These are phyloP conservation scores for Flueggea neowawraea DNA, from an alignment of 441 rosid species.

Conservation along the genomic window DNA sequence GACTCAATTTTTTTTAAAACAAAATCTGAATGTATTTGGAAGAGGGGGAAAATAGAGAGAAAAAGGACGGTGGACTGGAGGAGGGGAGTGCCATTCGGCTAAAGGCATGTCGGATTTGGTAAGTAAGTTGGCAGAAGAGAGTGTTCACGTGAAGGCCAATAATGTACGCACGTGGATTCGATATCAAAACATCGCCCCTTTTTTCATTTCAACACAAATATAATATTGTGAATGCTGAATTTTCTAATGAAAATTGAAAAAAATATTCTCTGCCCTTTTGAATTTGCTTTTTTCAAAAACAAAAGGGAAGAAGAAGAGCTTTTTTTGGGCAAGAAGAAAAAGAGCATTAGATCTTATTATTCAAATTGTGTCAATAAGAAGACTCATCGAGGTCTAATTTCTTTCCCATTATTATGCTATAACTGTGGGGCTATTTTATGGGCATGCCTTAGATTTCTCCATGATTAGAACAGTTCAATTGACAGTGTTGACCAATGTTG, in stretches of 20 bases:
- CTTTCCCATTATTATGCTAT: neutral
- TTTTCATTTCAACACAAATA: neutral
- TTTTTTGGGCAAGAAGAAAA: too few species aligned
- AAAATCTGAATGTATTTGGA: neutral
- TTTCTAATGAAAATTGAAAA: too few species aligned
- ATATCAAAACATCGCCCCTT: neutral
- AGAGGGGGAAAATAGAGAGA: neutral
- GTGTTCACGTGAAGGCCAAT: constrained; percentile 53
- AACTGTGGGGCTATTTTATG: constrained; percentile 2
- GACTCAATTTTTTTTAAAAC: too few species aligned
- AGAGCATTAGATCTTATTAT: too few species aligned
- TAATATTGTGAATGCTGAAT: too few species aligned
- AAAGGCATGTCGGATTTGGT: constrained; percentile 11
- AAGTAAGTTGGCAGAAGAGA: neutral
- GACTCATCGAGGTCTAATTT: too few species aligned
- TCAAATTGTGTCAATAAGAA: too few species aligned
- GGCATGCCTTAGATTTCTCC: constrained; percentile 9
- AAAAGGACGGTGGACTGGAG: neutral
- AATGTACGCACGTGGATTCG: constrained; percentile 41
- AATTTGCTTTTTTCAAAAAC: too few species aligned
- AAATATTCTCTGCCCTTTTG: too few species aligned
- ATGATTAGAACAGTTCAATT: constrained; percentile 22
- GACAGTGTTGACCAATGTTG: constrained; percentile 5
- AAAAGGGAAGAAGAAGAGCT: too few species aligned
- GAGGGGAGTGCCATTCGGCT: neutral